Conservation (phyloP, 768 basidiomycete genomes). For the Royoungia palumana region DNA sequence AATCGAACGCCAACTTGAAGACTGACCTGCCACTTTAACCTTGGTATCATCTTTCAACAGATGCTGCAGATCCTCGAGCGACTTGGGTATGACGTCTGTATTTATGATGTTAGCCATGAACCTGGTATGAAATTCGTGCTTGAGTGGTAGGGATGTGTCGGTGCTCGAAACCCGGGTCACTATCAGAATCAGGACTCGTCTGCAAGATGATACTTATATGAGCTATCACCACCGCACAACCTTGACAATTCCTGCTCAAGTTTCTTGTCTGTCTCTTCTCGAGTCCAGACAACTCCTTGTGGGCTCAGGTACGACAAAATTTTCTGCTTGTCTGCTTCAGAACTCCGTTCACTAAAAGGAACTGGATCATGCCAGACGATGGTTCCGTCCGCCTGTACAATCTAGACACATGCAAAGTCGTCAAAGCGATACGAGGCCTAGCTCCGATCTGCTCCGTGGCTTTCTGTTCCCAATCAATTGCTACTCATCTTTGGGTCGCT, state of each 20-base stretch:
- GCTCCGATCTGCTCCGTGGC: conserved; percentile 64
- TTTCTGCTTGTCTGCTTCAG: not conserved
- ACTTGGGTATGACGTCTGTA: conserved; percentile 41
- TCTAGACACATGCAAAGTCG: conserved; percentile 54
- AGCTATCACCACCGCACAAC: conserved; percentile 17
- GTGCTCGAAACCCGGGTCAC: too few relatives aligned
- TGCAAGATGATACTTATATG: conserved; percentile 5
- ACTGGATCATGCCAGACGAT: conserved; percentile 56
- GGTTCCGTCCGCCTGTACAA: conserved; percentile 67
- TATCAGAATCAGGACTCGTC: not conserved
- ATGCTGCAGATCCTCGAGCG: conserved; percentile 53
- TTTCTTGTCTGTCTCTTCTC: conserved; percentile 53
- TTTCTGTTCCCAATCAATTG: conserved; percentile 40
- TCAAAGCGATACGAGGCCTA: conserved; percentile 59
- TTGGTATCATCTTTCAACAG: conserved; percentile 66
- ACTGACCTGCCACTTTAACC: conserved; percentile 88
- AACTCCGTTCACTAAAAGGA: not conserved
- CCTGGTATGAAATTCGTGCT: too few relatives aligned
- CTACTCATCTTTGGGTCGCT: conserved; percentile 62
- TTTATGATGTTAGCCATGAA: conserved; percentile 10
- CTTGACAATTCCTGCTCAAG: conserved; percentile 45
- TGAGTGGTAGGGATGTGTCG: too few relatives aligned
- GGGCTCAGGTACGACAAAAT: conserved; percentile 52
- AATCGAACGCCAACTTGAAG: conserved; percentile 6
- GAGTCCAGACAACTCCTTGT: conserved; percentile 49